These are phyloP conservation scores for Wakefieldia striispora DNA, from an alignment of 768 basidiomycete species.

Conservation along the genomic window DNA sequence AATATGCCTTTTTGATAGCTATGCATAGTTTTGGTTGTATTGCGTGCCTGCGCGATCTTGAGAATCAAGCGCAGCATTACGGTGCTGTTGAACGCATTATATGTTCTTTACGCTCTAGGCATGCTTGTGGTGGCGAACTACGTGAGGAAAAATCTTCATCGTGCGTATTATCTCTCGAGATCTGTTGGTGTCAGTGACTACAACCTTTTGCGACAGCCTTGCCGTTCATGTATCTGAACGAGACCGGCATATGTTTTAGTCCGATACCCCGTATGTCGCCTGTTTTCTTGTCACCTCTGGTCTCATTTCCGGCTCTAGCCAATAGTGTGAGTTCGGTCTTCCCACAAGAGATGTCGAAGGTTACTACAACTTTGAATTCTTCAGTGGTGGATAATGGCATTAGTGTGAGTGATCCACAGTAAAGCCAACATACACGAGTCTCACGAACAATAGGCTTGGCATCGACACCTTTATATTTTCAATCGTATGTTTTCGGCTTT, in stretches of 20 bases:
- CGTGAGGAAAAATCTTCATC: neutral
- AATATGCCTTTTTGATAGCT: neutral
- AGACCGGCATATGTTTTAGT: neutral
- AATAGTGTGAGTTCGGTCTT: neutral
- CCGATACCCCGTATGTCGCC: neutral
- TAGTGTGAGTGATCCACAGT: conserved; percentile 9
- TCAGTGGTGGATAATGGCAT: conserved; percentile 14
- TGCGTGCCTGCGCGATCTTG: conserved; percentile 26
- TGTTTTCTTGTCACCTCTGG: neutral
- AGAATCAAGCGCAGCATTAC: conserved; percentile 8
- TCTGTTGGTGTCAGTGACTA: neutral
- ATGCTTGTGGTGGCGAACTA: neutral
- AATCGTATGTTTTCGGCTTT: neutral
- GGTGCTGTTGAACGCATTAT: neutral
- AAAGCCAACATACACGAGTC: neutral
- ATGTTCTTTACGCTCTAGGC: conserved; percentile 4
- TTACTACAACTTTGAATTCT: neutral
- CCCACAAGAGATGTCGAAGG: too few relatives aligned
- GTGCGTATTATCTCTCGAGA: neutral
- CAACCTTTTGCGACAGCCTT: neutral
- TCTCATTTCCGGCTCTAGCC: neutral
- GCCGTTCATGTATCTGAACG: neutral
- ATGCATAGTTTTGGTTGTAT: conserved; percentile 19
- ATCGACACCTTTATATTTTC: conserved; percentile 1
- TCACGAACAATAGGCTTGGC: neutral